phyloP scores from a whole-genome alignment of 1,284 basidiomycete species.

The Moesziomyces antarcticus region DNA sequence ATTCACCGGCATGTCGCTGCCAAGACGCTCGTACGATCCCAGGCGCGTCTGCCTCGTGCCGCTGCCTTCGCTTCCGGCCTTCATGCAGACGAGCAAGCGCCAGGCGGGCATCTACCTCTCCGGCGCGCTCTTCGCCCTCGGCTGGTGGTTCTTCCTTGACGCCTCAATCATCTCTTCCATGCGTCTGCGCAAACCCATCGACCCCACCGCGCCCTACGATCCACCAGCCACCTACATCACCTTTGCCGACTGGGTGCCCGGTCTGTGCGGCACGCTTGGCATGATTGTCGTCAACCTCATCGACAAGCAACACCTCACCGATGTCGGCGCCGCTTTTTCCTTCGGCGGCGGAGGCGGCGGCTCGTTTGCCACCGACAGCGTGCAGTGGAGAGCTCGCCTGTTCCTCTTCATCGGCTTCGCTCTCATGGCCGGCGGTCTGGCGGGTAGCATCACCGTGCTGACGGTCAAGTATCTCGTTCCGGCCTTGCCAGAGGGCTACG shows the following conservation, averaged over 20 bases:
- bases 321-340: constrained; percentile 67
- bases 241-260: constrained; percentile 95
- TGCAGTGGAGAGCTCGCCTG: constrained; percentile 88
- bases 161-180: constrained; percentile 82
- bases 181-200: constrained; percentile 75
- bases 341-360: constrained; percentile 51
- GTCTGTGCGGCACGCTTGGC: constrained; percentile 90
- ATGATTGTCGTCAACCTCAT: constrained; percentile 93
- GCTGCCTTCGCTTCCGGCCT: constrained; percentile 68
- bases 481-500: constrained; percentile 78
- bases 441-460: constrained; percentile 88
- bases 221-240: constrained; percentile 84
- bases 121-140: constrained; percentile 89
- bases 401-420: constrained; percentile 96
- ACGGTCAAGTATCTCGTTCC: constrained; percentile 90
- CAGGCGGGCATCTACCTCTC: constrained; percentile 89
- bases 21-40: constrained; percentile 84
- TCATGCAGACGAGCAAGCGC: constrained; percentile 73
- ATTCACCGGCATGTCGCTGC: constrained; percentile 73
- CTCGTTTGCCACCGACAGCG: constrained; percentile 73
- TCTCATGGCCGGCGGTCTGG: constrained; percentile 92
- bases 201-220: constrained; percentile 75
- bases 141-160: constrained; percentile 95
- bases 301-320: constrained; percentile 87
- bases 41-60: constrained; percentile 78